Base-by-base conservation (phyloP, 2,329 filamentous ascomycete species). In the Sporothrix pseudoabietina region DNA sequence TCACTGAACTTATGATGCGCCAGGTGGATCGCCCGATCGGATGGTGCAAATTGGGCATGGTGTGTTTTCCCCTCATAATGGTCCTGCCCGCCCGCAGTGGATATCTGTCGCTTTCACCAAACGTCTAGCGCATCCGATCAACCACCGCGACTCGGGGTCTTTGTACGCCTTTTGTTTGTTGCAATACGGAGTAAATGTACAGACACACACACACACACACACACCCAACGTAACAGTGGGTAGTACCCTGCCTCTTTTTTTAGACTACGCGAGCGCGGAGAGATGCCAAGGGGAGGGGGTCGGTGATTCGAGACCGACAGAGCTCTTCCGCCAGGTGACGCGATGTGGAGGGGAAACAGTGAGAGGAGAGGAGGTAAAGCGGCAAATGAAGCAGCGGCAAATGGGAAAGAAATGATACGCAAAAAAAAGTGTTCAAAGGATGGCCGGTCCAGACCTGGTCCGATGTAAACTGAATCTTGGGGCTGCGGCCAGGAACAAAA, bases 101-200 rank as follows among this genome's bases (percentile, higher is more conserved):
- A 61, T n/a, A 26, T 7, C 7, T 12, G 14, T 65, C 39, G 35
- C 32, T 14, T 65, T 65, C 10, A 26, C 22, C n/a, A 65, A 35
- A 10, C 19, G 49, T n/a, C n/a, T 44, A 44, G 61, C 61, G 61
- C 14, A 65, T 10, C 61, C 61, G 61, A 65, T 47, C 61, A 61
- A 30, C n/a, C 61, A 16, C 32, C 57, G 16, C 57, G 61, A 47
- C 61, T 65, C 57, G 57, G 7, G 61, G 61, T 19, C 61, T 9
- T 39, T 49, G 26, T 49, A 4, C 30, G n/a, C 30, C 1, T 3
- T 35, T 61, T 61, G 6, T 61, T 57, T 30, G 54, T 35, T 3
- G 35, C 35, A 35, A 8, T 35, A 26, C 26, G 2, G 35, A 35
- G n/a, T n/a, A n/a, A n/a, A n/a, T n/a, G n/a, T n/a, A n/a, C n/a